Base-by-base conservation (phyloP, 345 rosid genomes). In the Lepidium africanum region DNA sequence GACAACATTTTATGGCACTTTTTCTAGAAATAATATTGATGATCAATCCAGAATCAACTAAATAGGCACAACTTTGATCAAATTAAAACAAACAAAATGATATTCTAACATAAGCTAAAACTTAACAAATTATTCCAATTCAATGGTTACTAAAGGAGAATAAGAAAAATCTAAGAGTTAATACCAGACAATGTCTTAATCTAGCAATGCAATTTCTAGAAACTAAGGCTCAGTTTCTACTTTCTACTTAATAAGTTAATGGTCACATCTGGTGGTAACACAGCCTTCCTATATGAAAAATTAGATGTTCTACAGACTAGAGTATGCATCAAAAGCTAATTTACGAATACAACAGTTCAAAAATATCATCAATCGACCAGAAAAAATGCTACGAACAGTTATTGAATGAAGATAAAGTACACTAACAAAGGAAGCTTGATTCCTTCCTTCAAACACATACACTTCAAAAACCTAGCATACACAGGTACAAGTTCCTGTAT, bases 401-500 rank as follows among this genome's bases (percentile, higher is more conserved):
- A 21, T 2, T 12, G 11, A 56, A 13, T 2, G 0, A 41, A 16
- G 0, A 33, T 16, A 25, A 1, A n/a, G 43, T 17, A 49, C 14
- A 48, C 59, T 41, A 38, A 13, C 40, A 25, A n/a, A 6, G 0
- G 39, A 21, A 49, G 23, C 51, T 48, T 27, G 36, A n/a, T 6
- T 36, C 21, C 12, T 33, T 43, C 32, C 48, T 10, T 3, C 23
- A 59, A 60, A 51, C 38, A 54, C 39, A 51, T 5, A 32, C 61
- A 37, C 67, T 50, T 51, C 23, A 40, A 9, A 30, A 17, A 50
- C 15, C 32, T 42, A 53, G 47, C 69, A 53, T 32, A 61, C 14
- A 52, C 30, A 41, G 8, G 3, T 43, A 2, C 51, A 16, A 0
- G 32, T 60, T 85, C 96, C 91, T 90, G 97, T 42, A 90, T 3